Conservation (phyloP, 495 filamentous ascomycete species). For the Lophiostoma macrostomum region DNA sequence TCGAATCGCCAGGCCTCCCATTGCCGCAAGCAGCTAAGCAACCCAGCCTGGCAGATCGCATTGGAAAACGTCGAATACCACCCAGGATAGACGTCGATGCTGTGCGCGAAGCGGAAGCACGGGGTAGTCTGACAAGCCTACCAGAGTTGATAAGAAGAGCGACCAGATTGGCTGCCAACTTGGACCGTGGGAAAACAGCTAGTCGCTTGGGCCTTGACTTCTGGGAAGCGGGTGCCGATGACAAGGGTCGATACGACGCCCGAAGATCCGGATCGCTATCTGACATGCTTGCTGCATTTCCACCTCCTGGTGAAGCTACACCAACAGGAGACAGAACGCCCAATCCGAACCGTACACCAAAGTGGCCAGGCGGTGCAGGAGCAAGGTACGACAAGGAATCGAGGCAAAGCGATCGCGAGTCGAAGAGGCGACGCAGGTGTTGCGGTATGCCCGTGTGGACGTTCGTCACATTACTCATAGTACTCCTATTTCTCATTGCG, state of each 20-base stretch:
- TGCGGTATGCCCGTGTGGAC: constrained; percentile 84
- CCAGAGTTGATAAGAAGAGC: constrained; percentile 87
- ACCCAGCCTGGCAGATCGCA: constrained; percentile 38
- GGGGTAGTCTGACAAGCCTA: constrained; percentile 85
- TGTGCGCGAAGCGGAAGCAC: constrained; percentile 70
- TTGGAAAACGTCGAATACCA: constrained; percentile 58
- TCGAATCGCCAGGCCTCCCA: constrained; percentile 29
- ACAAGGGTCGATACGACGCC: constrained; percentile 40
- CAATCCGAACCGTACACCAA: constrained; percentile 35
- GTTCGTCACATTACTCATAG: constrained; percentile 66
- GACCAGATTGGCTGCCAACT: constrained; percentile 78
- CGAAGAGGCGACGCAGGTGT: constrained; percentile 45
- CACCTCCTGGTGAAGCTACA: constrained; percentile 67
- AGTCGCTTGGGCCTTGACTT: constrained; percentile 60
- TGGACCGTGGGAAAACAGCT: constrained; percentile 82
- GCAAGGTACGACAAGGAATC: not conserved
- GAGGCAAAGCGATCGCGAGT: constrained; percentile 14
- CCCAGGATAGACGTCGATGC: constrained; percentile 76
- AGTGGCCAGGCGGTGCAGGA: constrained; percentile 28
- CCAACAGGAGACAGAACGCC: constrained; percentile 37
- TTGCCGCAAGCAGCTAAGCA: constrained; percentile 22
- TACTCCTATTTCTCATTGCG: constrained; percentile 72
- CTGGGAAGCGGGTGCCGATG: constrained; percentile 42
- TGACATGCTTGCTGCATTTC: constrained; percentile 89
- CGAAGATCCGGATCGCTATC: constrained; percentile 66